Conservation (phyloP, 2,329 filamentous ascomycete genomes). For the Microcyclospora pomicola region DNA sequence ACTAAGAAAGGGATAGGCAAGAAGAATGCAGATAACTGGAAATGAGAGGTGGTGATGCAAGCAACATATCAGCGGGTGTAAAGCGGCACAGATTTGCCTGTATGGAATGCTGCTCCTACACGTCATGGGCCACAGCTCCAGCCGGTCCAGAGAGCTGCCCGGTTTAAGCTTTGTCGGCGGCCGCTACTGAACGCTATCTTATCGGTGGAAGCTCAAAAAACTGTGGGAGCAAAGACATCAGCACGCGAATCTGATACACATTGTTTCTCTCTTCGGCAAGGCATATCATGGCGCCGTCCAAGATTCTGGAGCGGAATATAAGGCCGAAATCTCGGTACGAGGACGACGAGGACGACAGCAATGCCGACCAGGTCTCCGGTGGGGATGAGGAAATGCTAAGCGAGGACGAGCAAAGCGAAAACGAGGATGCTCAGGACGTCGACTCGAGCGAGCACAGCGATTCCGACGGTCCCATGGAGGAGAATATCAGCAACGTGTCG, state of each 20-base stretch:
- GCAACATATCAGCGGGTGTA: slow-evolving; percentile 1
- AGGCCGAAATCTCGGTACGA: slow-evolving; percentile 7
- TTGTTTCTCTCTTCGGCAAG: not conserved
- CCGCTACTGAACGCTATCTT: too few relatives aligned
- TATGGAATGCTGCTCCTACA: too few relatives aligned
- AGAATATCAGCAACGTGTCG: slow-evolving; percentile 49
- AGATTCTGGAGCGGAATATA: slow-evolving; percentile 7
- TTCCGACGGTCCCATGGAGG: slow-evolving; percentile 29
- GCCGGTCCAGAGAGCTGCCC: too few relatives aligned
- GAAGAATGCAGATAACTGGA: too few relatives aligned
- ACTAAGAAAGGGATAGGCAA: too few relatives aligned
- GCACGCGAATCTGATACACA: not conserved
- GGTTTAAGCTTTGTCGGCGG: too few relatives aligned
- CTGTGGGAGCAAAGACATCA: slow-evolving; percentile 1
- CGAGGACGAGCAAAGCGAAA: slow-evolving; percentile 15
- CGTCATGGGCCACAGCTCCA: too few relatives aligned
- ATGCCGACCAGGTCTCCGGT: slow-evolving; percentile 12
- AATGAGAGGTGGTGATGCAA: not conserved
- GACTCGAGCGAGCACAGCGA: slow-evolving; percentile 21
- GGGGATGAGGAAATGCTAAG: slow-evolving; percentile 18
- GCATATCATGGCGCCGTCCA: slow-evolving; percentile 7
- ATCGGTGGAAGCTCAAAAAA: too few relatives aligned
- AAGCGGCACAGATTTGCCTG: not conserved
- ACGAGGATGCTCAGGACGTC: slow-evolving; percentile 21
- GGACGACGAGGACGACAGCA: slow-evolving; percentile 5